Conservation (phyloP, 2,329 filamentous ascomycete genomes). For the Pseudogymnoascus sp. region DNA sequence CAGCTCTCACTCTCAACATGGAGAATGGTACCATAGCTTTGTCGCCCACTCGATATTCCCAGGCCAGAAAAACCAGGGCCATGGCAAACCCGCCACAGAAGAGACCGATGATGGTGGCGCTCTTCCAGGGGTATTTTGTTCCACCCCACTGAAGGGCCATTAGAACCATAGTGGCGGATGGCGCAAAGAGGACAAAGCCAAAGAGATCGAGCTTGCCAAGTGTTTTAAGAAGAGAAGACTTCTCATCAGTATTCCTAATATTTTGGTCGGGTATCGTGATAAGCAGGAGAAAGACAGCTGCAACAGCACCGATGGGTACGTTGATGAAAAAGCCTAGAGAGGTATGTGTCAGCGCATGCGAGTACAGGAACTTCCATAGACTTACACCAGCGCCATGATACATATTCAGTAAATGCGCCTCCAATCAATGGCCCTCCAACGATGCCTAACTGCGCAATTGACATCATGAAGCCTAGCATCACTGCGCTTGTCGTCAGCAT, state of each 20-base stretch:
- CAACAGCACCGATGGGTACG: constrained; percentile 32
- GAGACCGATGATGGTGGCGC: constrained; percentile 22
- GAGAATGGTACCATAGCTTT: constrained; percentile 23
- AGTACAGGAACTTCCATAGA: background rate
- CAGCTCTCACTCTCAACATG: constrained; percentile 17
- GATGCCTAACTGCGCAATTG: constrained; percentile 9
- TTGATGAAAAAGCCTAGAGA: constrained; percentile 32
- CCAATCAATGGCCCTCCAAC: constrained; percentile 13
- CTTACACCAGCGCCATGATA: constrained; percentile 16
- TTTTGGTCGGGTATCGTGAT: constrained; percentile 28
- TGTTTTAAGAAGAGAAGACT: constrained; percentile 1
- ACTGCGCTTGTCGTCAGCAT: background rate
- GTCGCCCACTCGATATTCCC: constrained; percentile 23
- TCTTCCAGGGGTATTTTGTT: constrained; percentile 26
- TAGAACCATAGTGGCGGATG: constrained; percentile 26
- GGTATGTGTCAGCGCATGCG: background rate
- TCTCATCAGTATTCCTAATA: background rate
- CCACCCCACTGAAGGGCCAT: constrained; percentile 31
- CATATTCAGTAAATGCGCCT: constrained; percentile 13
- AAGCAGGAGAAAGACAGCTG: constrained; percentile 28
- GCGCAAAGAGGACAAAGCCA: constrained; percentile 29
- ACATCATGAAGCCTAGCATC: constrained; percentile 6
- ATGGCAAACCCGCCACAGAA: constrained; percentile 19
- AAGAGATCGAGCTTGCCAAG: constrained; percentile 25
- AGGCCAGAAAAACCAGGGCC: constrained; percentile 19